A percentile compares a stretch with the other conserved stretches of the same genome.
phyloP scores from a whole-genome alignment of 805 yeast genomes.

The Candida pseudofarinosa region DNA sequence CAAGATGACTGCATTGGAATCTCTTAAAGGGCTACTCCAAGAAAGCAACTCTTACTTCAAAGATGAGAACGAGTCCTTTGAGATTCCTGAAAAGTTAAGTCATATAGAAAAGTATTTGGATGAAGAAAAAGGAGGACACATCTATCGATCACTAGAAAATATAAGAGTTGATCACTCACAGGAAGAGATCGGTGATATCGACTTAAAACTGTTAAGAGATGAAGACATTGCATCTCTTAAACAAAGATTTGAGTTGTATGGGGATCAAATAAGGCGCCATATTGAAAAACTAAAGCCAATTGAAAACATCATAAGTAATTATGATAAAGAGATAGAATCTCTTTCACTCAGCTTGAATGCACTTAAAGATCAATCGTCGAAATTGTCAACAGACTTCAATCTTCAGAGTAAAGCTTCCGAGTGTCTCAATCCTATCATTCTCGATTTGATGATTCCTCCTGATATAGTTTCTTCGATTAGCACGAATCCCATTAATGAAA shows the following conservation, averaged over 20 bases:
- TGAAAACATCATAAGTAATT: conserved; percentile 47
- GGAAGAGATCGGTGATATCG: conserved; percentile 1
- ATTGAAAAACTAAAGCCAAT: conserved; percentile 45
- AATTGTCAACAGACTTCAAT: conserved; percentile 24
- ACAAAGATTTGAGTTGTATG: conserved; percentile 17
- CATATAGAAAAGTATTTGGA: background rate
- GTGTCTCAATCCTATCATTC: conserved; percentile 67
- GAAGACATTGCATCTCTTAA: background rate
- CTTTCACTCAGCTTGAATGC: conserved; percentile 29
- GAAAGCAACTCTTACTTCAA: background rate
- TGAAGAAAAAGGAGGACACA: background rate
- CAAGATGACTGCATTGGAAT: conserved; percentile 7
- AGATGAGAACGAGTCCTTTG: background rate
- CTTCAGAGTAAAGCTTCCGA: conserved; percentile 27
- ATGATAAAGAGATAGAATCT: conserved; percentile 47
- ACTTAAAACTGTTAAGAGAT: background rate
- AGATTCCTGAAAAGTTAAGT: background rate
- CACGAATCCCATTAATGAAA: conserved; percentile 50
- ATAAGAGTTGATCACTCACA: conserved; percentile 11
- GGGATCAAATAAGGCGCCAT: conserved; percentile 23
- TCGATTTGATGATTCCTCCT: conserved; percentile 75
- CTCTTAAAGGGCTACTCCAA: conserved; percentile 1
- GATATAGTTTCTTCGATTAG: conserved; percentile 55
- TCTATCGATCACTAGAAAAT: conserved; percentile 10
- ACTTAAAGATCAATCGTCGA: conserved; percentile 32